Evolutionary conservation across 148 eudicot genomes (phyloP), one percentile per base, ranked within the genome.

Genomic region (Rhododendron kiyosumense): DNA sequence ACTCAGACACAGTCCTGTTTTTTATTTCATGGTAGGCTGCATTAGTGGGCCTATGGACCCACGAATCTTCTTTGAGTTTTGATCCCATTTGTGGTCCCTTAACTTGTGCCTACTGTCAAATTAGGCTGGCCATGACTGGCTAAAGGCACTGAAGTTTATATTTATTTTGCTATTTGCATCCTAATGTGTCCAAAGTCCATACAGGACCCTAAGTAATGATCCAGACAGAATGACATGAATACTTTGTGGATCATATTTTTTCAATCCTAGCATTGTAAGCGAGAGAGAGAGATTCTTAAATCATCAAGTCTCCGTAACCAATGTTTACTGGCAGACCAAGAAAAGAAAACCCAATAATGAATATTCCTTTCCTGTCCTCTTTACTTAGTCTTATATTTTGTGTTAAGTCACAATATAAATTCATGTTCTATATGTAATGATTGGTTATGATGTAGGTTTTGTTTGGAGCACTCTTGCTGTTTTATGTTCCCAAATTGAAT

Each of bases 401-500:
- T 32, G 5, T 41, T 45, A 13, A 74, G 17, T 51, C 52, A 49
- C 32, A 5, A 9, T 12, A 83, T 4, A 41, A 12, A 65, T 20
- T 41, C 17, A 38, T 24, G 38, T 38, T 49, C 11, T 22, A 81
- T 73, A 48, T 57, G 38, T 81, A 61, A 51, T 59, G 54, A 80
- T 88, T 86, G 6, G 71, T 85, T 24, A 2, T 86, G 85, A 45
- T 84, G 88, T 84, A 96, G 99, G 99, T 85, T 82, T 82, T 96
- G 84, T 96, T 94, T 79, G 99, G 96, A 61, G 87, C 93, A 83
- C 94, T 95, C 82, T 88, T 96, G 84, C 81, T 94, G 83, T 85
- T 95, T 38, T 89, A 96, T 87, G 80, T 95, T 85, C 99, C 98
- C 63, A 88, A 77, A 83, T 87, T 96, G 90, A 94, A 96, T 89